A percentile compares a stretch with the other conserved stretches of the same genome.
These are phyloP conservation scores for Metschnikowia rubicola DNA, from an alignment of 805 yeast species.

Conservation along the genomic window DNA sequence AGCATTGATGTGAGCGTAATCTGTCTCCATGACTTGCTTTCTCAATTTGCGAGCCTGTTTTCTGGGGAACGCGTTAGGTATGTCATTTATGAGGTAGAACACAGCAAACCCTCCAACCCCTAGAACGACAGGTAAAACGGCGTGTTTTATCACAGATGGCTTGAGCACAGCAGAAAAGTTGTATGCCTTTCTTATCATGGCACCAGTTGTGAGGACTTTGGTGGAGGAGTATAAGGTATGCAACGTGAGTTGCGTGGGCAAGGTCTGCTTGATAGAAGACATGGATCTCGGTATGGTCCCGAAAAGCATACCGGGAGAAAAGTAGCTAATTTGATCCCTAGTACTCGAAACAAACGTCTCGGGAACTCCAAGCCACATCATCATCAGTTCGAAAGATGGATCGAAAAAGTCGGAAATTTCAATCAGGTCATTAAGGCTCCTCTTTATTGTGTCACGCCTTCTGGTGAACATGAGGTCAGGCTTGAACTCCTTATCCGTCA, in stretches of 20 bases:
- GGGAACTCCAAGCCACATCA: slow-evolving; percentile 43
- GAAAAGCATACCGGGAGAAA: slow-evolving; percentile 31
- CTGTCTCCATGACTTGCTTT: slow-evolving; percentile 57
- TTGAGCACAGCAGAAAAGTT: slow-evolving; percentile 33
- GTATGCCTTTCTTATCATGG: slow-evolving; percentile 37
- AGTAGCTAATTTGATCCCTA: slow-evolving; percentile 27
- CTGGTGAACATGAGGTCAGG: slow-evolving; percentile 82
- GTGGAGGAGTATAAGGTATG: slow-evolving; percentile 40
- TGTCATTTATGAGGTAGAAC: slow-evolving; percentile 68
- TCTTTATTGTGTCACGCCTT: slow-evolving; percentile 56
- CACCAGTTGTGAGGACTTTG: slow-evolving; percentile 40
- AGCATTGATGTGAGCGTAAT: slow-evolving; percentile 77
- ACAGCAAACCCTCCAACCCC: slow-evolving; percentile 51
- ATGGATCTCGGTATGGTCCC: slow-evolving; percentile 30
- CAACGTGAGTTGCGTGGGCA: slow-evolving; percentile 38
- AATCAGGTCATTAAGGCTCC: slow-evolving; percentile 57
- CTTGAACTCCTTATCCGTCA: slow-evolving; percentile 60
- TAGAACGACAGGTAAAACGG: slow-evolving; percentile 53
- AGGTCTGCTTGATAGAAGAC: slow-evolving; percentile 26
- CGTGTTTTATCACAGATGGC: slow-evolving; percentile 38
- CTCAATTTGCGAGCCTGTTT: slow-evolving; percentile 74
- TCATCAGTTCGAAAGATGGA: slow-evolving; percentile 61
- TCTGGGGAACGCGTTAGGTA: slow-evolving; percentile 85
- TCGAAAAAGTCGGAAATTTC: slow-evolving; percentile 76
- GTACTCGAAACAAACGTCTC: slow-evolving; percentile 26